These are phyloP conservation scores for Aspergillus glaucus DNA, from an alignment of 2,329 filamentous ascomycete genomes.

Conservation along the genomic window DNA sequence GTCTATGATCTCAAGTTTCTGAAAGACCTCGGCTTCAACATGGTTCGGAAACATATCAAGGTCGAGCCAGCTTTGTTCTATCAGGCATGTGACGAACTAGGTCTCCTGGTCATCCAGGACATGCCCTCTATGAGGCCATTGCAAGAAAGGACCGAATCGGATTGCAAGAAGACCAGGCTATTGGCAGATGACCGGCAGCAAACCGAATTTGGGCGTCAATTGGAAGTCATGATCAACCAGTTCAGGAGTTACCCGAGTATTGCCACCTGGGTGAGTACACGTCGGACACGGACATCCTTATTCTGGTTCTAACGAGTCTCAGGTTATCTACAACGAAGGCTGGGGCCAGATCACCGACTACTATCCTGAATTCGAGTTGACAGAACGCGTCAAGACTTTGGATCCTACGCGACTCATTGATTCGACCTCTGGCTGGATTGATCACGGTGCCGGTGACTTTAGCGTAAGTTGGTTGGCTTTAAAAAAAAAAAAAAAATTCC, in stretches of 20 bases:
- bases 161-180: slow-evolving; percentile 15
- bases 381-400: slow-evolving; percentile 48
- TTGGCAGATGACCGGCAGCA: slow-evolving; percentile 47
- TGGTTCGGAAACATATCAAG: slow-evolving; percentile 67
- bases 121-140: slow-evolving; percentile 56
- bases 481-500: not conserved
- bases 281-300: no score
- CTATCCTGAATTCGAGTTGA: slow-evolving; percentile 53
- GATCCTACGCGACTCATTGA: slow-evolving; percentile 62
- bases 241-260: slow-evolving; percentile 61
- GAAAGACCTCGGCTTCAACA: slow-evolving; percentile 63
- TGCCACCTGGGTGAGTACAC: slow-evolving; percentile 50
- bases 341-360: slow-evolving; percentile 56
- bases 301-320: not conserved
- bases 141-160: slow-evolving; percentile 25
- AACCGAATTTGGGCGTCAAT: slow-evolving; percentile 58
- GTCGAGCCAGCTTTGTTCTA: slow-evolving; percentile 63
- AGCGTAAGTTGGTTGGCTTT: slow-evolving; percentile 24
- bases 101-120: slow-evolving; percentile 63
- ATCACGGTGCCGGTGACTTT: slow-evolving; percentile 63
- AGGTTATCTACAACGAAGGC: slow-evolving; percentile 66
- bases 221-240: slow-evolving; percentile 56
- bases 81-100: slow-evolving; percentile 59
- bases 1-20: slow-evolving; percentile 58
- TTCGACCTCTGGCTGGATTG: slow-evolving; percentile 59